A percentile compares a stretch with the other conserved stretches of the same genome.
Conservation (phyloP, 192 early-diverging fungal species). For the Podila clonocystis region DNA sequence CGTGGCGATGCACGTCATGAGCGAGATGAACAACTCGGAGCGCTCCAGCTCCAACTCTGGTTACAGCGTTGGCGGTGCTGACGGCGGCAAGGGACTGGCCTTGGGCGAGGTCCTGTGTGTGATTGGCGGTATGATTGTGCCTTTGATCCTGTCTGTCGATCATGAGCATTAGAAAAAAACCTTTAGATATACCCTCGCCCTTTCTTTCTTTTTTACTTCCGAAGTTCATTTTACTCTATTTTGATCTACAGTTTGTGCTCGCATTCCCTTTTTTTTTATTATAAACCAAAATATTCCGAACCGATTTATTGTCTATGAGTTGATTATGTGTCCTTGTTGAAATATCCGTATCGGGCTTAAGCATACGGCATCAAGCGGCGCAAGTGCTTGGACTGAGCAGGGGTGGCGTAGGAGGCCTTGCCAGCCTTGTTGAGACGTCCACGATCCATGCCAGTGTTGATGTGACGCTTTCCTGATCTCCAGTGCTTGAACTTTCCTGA, state of each 20-base stretch:
- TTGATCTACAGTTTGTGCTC: not conserved
- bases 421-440: conserved; percentile 50
- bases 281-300: not conserved
- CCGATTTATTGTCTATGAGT: not conserved
- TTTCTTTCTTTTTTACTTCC: not conserved
- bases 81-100: conserved; percentile 35
- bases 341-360: not conserved
- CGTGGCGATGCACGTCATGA: conserved; percentile 83
- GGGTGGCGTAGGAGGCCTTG: conserved; percentile 29
- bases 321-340: not conserved
- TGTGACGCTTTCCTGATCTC: conserved; percentile 54
- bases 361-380: conserved; percentile 53
- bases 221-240: not conserved
- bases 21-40: conserved; percentile 57
- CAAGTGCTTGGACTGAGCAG: conserved; percentile 46
- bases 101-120: conserved; percentile 43
- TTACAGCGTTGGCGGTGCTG: conserved; percentile 36
- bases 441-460: conserved; percentile 54
- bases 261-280: not conserved
- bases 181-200: not conserved
- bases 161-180: conserved; percentile 34
- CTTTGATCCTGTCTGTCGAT: conserved; percentile 45
- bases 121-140: conserved; percentile 48
- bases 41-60: conserved; percentile 14
- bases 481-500: conserved; percentile 55